Base-by-base conservation (phyloP, 176 grass and related monocot species). In the Miscanthus lutarioriparius region DNA sequence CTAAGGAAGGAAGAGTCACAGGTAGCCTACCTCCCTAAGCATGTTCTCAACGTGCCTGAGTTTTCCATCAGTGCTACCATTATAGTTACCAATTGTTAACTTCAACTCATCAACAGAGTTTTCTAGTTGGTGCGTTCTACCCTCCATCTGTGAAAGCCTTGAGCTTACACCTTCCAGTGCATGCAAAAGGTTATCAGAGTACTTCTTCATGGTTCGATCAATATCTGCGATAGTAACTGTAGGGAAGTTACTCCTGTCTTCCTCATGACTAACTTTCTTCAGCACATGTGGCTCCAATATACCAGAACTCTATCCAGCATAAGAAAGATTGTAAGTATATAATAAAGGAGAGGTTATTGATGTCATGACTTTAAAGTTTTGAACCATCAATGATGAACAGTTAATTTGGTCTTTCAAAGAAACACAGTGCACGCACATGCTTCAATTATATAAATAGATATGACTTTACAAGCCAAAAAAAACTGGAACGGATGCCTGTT, bases 21-120 rank as follows among this genome's bases (percentile, higher is more conserved):
- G 4, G 5, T 79, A 71, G 44, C 40, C 38, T 91, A 95, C 96
- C 96, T 96, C 96, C 75, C 88, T 89, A 49, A 99, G 79, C 83
- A 99, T 88, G 86, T 99, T 94, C 83, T 94, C 96, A 63, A 99
- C 75, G 59, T 99, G 88, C 36, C 90, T 88, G 62, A 99, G 83
- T 84, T 93, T 99, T 83, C 96, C 96, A 2, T 99, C 96, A 19
- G 83, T 96, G 81, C 76, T 87, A 4, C 93, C 93, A 82, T 82
- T 99, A 74, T 82, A 87, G 49, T 99, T 92, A 74, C 89, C 90
- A 19, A 94, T 68, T 23, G 87, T 86, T 80, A 94, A 53, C 70
- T 89, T 99, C 81, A 96, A 70, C 9, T 94, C 96, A 73, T 94
- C 91, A 28, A 94, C 84, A 43, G 91, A 89, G 49, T 33, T 91